Base-by-base conservation (phyloP, 345 rosid genomes). In the Eucalyptus brandiana region DNA sequence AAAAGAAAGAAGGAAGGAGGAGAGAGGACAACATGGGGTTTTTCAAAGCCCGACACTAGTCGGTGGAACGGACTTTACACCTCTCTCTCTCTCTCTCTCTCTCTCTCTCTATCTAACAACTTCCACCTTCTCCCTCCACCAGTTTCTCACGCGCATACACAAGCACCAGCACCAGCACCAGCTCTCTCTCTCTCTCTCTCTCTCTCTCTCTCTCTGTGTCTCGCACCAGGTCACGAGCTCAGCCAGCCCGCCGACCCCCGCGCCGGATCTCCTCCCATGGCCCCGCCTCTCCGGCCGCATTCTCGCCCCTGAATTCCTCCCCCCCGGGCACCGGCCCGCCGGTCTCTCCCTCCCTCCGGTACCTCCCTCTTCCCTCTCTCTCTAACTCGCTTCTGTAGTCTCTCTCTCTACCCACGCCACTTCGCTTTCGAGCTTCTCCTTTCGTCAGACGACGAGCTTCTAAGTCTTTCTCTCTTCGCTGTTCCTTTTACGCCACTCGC, bases 41-140 rank as follows among this genome's bases (percentile, higher is more conserved):
- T 94, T 56, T 24, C 62, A 91, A 89, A 89, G 89, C 94, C 94
- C 95, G 92, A 91, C 92, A 30, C 91, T 49, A 53, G 92, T 92
- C 93, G 93, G 94, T 91, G 92, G 89, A 56, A 51, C 86, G 18
- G 28, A 51, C 24, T 62, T 54, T 28, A 15, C 47, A 14, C 30
- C 60, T 23, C 89, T 80, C 91, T 87, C 90, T 87, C 86, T 88
- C n/a, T n/a, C 87, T 89, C 90, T 89, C 28, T 32, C 42, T 37
- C 86, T 88, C 87, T 89, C 90, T 89, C 28, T 37, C 45, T 37
- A 7, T 19, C 45, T 37, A 37, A 76, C 85, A 76, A 21, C 85
- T 76, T 40, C 85, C 85, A 37, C 47, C 85, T 40, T 21, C 81
- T 69, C 83, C 13, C 80, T 69, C 85, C 13, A 9, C 81, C 45